Percentiles rank a stretch among this genome's conserved stretches.
These are phyloP conservation scores for Orbilia blumenaviensis DNA, from an alignment of 2,329 filamentous ascomycete species.

Conservation along the genomic window DNA sequence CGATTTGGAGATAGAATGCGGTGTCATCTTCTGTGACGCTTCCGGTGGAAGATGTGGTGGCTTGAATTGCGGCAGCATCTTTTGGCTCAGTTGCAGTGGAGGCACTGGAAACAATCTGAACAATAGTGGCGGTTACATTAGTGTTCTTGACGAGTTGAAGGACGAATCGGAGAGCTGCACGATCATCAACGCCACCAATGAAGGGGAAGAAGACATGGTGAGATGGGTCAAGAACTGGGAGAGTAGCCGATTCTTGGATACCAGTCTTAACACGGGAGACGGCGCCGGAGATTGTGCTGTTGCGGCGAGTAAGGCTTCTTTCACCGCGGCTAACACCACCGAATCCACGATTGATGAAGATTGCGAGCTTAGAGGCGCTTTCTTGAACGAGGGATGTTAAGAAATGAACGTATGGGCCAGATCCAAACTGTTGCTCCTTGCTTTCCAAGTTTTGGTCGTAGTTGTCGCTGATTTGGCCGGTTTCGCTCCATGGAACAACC, in stretches of 20 bases:
- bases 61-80: constrained; percentile 25
- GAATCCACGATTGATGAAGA: constrained; percentile 80
- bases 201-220: constrained; percentile 90
- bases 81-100: constrained; percentile 46
- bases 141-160: constrained; percentile 83
- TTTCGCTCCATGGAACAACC: constrained; percentile 89
- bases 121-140: constrained; percentile 79
- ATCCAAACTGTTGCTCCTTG: constrained; percentile 67
- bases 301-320: constrained; percentile 55
- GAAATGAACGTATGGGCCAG: constrained; percentile 75
- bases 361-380: constrained; percentile 74
- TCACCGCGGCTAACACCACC: constrained; percentile 64
- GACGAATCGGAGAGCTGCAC: constrained; percentile 79
- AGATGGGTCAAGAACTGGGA: constrained; percentile 72
- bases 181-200: constrained; percentile 84
- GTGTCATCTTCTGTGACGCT: constrained; percentile 62
- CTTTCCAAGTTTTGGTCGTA: constrained; percentile 65
- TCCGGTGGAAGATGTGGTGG: constrained; percentile 55
- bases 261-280: constrained; percentile 56
- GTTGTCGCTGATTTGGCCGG: constrained; percentile 75
- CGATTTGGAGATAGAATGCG: constrained; percentile 68
- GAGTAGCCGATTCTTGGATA: constrained; percentile 66
- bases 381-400: constrained; percentile 73
- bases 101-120: constrained; percentile 65
- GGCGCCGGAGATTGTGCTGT: constrained; percentile 54